Evolutionary conservation across 2,329 filamentous ascomycete species (phyloP).

Genomic region (Scytalidium lignicola): DNA sequence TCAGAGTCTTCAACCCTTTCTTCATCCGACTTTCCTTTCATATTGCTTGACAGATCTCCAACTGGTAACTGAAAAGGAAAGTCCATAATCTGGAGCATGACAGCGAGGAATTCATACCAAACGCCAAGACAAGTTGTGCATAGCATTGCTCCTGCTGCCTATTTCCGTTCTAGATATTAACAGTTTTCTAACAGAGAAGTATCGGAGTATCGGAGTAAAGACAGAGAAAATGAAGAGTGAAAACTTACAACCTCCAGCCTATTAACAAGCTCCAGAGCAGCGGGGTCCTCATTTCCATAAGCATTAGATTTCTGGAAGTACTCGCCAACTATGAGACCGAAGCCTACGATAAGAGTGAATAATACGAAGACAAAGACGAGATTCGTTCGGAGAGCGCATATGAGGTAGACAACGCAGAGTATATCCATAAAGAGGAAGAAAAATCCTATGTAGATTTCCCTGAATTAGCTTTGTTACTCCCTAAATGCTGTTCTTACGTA

Average conservation of each 20-base stretch:
- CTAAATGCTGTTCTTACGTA: not conserved
- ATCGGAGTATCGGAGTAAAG: too few species aligned
- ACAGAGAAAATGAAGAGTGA: too few species aligned
- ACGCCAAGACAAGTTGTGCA: slow-evolving; percentile 45
- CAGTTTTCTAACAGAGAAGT: too few species aligned
- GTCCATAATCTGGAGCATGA: slow-evolving; percentile 49
- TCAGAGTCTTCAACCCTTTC: not conserved
- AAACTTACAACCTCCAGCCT: not conserved
- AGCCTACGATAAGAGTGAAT: slow-evolving; percentile 51
- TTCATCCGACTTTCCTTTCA: slow-evolving; percentile 20
- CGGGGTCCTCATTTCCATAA: not conserved
- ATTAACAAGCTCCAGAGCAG: not conserved
- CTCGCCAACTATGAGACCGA: slow-evolving; percentile 51
- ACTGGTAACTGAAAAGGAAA: slow-evolving; percentile 51
- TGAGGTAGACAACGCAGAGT: slow-evolving; percentile 59
- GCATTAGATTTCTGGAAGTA: slow-evolving; percentile 35
- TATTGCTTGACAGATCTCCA: slow-evolving; percentile 45
- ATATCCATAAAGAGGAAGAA: slow-evolving; percentile 62
- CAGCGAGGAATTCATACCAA: slow-evolving; percentile 50
- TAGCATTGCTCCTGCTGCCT: slow-evolving; percentile 37
- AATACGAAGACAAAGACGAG: slow-evolving; percentile 65
- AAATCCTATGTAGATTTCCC: too few species aligned
- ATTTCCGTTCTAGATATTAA: not conserved
- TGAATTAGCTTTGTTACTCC: too few species aligned
- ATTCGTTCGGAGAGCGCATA: slow-evolving; percentile 66